Conservation (phyloP, 2,329 filamentous ascomycete genomes). For the Neonectria sp. region DNA sequence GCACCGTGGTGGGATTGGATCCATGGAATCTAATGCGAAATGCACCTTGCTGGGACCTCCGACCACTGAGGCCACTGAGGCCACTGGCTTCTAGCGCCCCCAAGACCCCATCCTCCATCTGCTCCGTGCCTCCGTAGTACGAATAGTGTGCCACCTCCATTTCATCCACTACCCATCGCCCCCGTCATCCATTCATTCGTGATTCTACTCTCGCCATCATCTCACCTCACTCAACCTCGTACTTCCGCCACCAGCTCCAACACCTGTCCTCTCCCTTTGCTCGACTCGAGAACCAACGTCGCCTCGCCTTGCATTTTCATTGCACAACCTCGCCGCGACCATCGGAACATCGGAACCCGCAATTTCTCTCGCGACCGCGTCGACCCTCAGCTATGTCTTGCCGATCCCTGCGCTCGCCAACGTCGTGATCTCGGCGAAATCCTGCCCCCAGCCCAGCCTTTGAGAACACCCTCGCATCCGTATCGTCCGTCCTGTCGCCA, state of each 20-base stretch:
- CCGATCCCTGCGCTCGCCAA: slow-evolving; percentile 38
- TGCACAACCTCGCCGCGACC: slow-evolving; percentile 20
- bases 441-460: slow-evolving; percentile 30
- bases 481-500: slow-evolving; percentile 32
- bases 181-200: slow-evolving; percentile 38
- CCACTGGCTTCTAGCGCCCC: slow-evolving; percentile 39
- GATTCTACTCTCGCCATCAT: slow-evolving; percentile 35
- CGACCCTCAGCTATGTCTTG: slow-evolving; percentile 41
- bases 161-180: slow-evolving; percentile 27
- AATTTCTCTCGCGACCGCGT: slow-evolving; percentile 26
- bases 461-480: slow-evolving; percentile 39
- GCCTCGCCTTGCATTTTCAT: background rate
- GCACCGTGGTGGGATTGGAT: background rate
- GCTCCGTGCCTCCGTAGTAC: slow-evolving; percentile 38
- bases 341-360: background rate
- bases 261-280: slow-evolving; percentile 20
- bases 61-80: slow-evolving; percentile 38
- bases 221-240: slow-evolving; percentile 34
- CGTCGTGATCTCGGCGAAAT: slow-evolving; percentile 41
- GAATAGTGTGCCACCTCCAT: slow-evolving; percentile 37
- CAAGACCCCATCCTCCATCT: slow-evolving; percentile 31
- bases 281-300: slow-evolving; percentile 17
- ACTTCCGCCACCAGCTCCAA: slow-evolving; percentile 24
- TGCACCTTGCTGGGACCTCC: slow-evolving; percentile 28
- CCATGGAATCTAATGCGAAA: slow-evolving; percentile 34